Evolutionary conservation across 1,139 yeast species (phyloP).

Genomic region (Suhomyces taliae): DNA sequence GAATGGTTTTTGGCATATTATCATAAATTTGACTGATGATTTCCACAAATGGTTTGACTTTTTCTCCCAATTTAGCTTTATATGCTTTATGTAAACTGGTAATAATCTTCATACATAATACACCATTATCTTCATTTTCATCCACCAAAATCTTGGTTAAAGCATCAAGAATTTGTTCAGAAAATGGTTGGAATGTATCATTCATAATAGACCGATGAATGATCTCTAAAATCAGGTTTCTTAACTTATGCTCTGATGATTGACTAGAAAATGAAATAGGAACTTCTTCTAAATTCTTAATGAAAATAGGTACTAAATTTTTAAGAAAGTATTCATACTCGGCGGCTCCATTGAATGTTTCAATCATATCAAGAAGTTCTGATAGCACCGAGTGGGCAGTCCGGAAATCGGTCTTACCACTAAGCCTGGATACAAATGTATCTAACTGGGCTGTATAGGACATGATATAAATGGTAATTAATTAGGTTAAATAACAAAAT

Average conservation of each 20-base stretch:
- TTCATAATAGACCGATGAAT: constrained; percentile 81
- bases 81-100: constrained; percentile 89
- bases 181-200: constrained; percentile 76
- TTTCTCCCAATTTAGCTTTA: constrained; percentile 64
- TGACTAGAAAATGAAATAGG: constrained; percentile 69
- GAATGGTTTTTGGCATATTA: constrained; percentile 76
- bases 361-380: constrained; percentile 84
- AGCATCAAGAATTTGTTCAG: constrained; percentile 59
- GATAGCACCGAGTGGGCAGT: constrained; percentile 67
- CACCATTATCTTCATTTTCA: constrained; percentile 96
- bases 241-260: constrained; percentile 69
- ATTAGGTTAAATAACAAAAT: too few relatives aligned
- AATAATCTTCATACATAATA: constrained; percentile 82
- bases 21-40: constrained; percentile 76
- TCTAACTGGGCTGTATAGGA: constrained; percentile 50
- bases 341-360: constrained; percentile 73
- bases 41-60: constrained; percentile 77
- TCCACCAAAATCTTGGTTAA: constrained; percentile 59
- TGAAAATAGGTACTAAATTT: constrained; percentile 61
- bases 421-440: constrained; percentile 58
- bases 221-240: constrained; percentile 76
- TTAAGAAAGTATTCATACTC: constrained; percentile 74
- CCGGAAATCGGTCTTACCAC: constrained; percentile 56
- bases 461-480: constrained; percentile 15
- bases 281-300: constrained; percentile 59